These are phyloP conservation scores for Peribolospora kevripleyi DNA, from an alignment of 768 basidiomycete species.

Conservation along the genomic window DNA sequence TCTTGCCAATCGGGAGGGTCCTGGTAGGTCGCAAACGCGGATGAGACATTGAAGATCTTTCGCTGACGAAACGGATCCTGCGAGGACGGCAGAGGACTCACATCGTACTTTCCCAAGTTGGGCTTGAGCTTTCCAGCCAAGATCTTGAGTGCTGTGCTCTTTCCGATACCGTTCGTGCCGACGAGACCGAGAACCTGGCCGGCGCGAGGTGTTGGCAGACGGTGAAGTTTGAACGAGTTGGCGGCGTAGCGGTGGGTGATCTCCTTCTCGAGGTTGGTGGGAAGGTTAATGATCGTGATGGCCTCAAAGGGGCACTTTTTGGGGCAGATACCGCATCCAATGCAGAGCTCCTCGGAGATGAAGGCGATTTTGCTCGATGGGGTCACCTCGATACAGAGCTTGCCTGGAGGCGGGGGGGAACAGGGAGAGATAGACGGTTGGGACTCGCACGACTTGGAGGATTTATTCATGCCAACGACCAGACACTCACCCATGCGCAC, in stretches of 20 bases:
- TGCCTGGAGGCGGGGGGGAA: slow-evolving; percentile 30
- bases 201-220: slow-evolving; percentile 83
- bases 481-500: slow-evolving; percentile 66
- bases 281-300: slow-evolving; percentile 93
- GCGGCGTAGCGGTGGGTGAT: slow-evolving; percentile 97
- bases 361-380: slow-evolving; percentile 74
- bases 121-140: slow-evolving; percentile 93
- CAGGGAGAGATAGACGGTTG: background rate
- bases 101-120: slow-evolving; percentile 88
- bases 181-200: slow-evolving; percentile 97
- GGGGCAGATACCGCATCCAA: slow-evolving; percentile 98
- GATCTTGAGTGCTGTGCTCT: slow-evolving; percentile 91
- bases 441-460: background rate
- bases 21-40: slow-evolving; percentile 20
- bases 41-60: background rate
- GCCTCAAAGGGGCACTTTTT: slow-evolving; percentile 99
- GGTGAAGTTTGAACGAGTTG: slow-evolving; percentile 96
- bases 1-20: slow-evolving; percentile 99
- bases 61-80: background rate
- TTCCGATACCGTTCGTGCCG: slow-evolving; percentile 98
- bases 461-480: background rate
- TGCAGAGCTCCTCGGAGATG: slow-evolving; percentile 95
- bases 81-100: slow-evolving; percentile 21
- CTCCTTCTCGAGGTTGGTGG: slow-evolving; percentile 82
- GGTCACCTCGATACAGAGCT: slow-evolving; percentile 96